phyloP scores from a whole-genome alignment of 164 flowering plant species.

The Cinnamomum micranthum region DNA sequence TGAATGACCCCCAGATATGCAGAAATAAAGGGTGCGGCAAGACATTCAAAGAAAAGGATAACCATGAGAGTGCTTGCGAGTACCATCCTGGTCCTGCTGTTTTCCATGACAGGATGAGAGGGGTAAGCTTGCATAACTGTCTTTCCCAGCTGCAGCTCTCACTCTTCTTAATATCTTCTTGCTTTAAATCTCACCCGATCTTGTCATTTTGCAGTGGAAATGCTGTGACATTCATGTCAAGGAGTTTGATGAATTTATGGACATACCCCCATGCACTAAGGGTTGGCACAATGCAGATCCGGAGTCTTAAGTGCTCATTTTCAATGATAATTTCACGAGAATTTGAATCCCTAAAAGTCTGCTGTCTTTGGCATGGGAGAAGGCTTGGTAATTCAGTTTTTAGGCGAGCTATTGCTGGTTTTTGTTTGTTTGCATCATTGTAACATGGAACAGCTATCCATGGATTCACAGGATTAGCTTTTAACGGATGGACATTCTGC shows the following conservation, averaged over 20 bases:
- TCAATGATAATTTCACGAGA: not conserved
- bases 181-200: not conserved
- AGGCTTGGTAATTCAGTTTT: not conserved
- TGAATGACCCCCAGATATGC: slow-evolving; percentile 71
- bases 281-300: slow-evolving; percentile 95
- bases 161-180: not conserved
- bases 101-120: slow-evolving; percentile 85
- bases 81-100: slow-evolving; percentile 96
- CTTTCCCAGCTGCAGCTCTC: not conserved
- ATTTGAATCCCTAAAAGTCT: not conserved
- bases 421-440: not conserved
- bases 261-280: slow-evolving; percentile 79
- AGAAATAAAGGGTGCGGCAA: slow-evolving; percentile 86
- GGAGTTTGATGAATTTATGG: slow-evolving; percentile 94
- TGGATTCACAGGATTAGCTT: too few species aligned
- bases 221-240: slow-evolving; percentile 87
- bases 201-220: slow-evolving; percentile 71
- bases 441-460: too few species aligned
- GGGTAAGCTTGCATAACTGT: slow-evolving; percentile 38
- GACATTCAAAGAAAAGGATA: slow-evolving; percentile 83
- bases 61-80: slow-evolving; percentile 77
- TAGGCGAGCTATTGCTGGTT: not conserved
- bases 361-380: not conserved
- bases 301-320: slow-evolving; percentile 20
- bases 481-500: too few species aligned